Base-by-base conservation (phyloP, 2,329 filamentous ascomycete genomes). In the Colletotrichum liriopes region DNA sequence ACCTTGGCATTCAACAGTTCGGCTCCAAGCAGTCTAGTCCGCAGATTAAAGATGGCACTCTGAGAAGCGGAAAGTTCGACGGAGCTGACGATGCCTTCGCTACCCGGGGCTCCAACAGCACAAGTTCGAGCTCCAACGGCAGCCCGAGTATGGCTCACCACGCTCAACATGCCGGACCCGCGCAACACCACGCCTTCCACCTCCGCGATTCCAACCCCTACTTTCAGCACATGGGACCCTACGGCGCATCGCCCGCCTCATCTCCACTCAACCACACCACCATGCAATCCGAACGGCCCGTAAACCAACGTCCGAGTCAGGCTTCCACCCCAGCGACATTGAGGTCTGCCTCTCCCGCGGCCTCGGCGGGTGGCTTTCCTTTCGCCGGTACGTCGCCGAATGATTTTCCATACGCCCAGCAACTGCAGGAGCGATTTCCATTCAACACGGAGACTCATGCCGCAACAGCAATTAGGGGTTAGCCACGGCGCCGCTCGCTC, bases 21-120 rank as follows among this genome's bases (percentile, higher is more conserved):
- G 89, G 89, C 74, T 90, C 89, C 23, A 90, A 90, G 79, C 88
- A 88, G 77, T 84, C 85, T 52, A 87, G 84, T 70, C 85, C 88
- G 41, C 82, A 84, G 65, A 78, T 85, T 65, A 87, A 84, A 75
- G 87, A 89, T 64, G 87, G 85, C 51, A 84, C 84, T 16, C 71
- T 86, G 51, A 81, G 78, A 61, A 81, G 76, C 67, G 84, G 83
- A 29, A 84, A 84, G 70, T 84, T 81, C 66, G 86, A 88, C 70
- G 84, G 84, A 18, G 76, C 77, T 39, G 81, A 80, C 47, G 84
- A 86, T 56, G 80, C 79, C 41, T 74, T 81, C 71, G 71, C 74
- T 37, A 77, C 75, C 16, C 77, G 77, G 37, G 78, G 78, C 49
- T 80, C 79, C 51, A 81, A 77, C 55, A 84, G 82, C 74, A 80